These are phyloP conservation scores for Lodderomyces elongisporus DNA, from an alignment of 1,139 yeast species.

Conservation along the genomic window DNA sequence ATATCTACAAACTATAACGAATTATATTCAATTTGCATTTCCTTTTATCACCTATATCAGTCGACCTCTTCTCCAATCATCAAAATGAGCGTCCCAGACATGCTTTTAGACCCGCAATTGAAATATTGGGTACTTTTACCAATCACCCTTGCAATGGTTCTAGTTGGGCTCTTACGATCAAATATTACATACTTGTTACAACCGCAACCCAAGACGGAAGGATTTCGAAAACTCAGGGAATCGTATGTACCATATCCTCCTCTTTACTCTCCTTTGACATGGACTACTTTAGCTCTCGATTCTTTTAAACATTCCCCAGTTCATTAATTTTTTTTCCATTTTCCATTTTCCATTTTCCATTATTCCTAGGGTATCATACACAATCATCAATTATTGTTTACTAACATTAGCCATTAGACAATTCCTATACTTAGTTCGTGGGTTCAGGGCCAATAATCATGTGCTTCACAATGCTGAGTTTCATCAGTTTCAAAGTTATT, in stretches of 20 bases:
- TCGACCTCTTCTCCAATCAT: no score
- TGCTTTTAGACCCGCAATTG: conserved; percentile 70
- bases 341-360: no score
- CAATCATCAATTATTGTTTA: no score
- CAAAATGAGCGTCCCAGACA: conserved; percentile 21
- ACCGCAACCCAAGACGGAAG: conserved; percentile 53
- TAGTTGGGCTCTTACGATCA: conserved; percentile 80
- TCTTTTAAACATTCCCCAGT: no score
- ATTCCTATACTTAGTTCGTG: conserved; percentile 51
- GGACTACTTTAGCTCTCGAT: no score
- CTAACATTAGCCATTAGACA: no score
- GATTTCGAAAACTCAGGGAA: conserved; percentile 54
- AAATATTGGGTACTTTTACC: conserved; percentile 91
- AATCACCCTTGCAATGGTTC: conserved; percentile 81
- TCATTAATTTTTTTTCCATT: no score
- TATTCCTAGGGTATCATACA: no score
- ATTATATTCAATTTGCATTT: no score
- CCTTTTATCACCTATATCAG: no score
- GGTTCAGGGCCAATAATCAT: conserved; percentile 45
- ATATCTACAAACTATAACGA: no score
- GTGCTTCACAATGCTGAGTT: conserved; percentile 47
- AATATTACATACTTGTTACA: conserved; percentile 58
- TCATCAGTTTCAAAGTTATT: conserved; percentile 39
- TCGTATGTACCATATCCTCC: conserved; percentile 30
- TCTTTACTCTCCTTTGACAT: background rate